A percentile compares a stretch with the other conserved stretches of the same genome.
Conservation (phyloP, 805 yeast species). For the Cyberlindnera suaveolens region DNA sequence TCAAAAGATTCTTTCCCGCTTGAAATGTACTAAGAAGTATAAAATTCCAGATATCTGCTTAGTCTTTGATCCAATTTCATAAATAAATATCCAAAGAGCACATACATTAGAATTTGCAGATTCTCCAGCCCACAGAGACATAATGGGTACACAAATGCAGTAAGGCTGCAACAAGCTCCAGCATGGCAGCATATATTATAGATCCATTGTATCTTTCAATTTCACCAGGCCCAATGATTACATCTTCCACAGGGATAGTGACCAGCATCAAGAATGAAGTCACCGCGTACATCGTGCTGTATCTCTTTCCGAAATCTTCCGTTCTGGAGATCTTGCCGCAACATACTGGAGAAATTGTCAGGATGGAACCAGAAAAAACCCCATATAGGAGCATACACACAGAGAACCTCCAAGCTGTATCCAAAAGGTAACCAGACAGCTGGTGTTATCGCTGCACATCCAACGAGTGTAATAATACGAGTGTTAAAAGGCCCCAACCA, state of each 20-base stretch:
- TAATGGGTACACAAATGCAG: constrained; percentile 3
- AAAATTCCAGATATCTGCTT: too few species aligned
- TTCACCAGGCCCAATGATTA: constrained; percentile 32
- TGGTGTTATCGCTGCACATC: constrained; percentile 27
- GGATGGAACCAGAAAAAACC: constrained; percentile 45
- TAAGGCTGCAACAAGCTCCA: constrained; percentile 3
- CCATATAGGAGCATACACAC: constrained; percentile 46
- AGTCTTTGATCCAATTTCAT: too few species aligned
- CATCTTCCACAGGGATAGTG: constrained; percentile 45
- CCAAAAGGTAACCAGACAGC: constrained; percentile 37
- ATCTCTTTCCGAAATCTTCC: constrained; percentile 46
- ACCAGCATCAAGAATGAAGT: constrained; percentile 46
- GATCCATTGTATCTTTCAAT: constrained; percentile 7
- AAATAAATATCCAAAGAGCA: too few species aligned
- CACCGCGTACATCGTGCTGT: constrained; percentile 50
- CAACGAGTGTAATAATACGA: constrained; percentile 31
- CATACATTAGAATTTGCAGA: constrained; percentile 6
- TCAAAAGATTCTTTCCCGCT: too few species aligned
- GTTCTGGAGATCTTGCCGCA: constrained; percentile 51
- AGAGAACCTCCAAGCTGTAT: constrained; percentile 28
- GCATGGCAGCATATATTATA: constrained; percentile 6
- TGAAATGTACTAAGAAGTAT: too few species aligned
- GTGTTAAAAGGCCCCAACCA: constrained; percentile 47
- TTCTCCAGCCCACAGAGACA: constrained; percentile 10
- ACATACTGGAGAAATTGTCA: constrained; percentile 51